These are phyloP conservation scores for Hypomyces rosellus DNA, from an alignment of 2,329 filamentous ascomycete genomes.

Conservation along the genomic window DNA sequence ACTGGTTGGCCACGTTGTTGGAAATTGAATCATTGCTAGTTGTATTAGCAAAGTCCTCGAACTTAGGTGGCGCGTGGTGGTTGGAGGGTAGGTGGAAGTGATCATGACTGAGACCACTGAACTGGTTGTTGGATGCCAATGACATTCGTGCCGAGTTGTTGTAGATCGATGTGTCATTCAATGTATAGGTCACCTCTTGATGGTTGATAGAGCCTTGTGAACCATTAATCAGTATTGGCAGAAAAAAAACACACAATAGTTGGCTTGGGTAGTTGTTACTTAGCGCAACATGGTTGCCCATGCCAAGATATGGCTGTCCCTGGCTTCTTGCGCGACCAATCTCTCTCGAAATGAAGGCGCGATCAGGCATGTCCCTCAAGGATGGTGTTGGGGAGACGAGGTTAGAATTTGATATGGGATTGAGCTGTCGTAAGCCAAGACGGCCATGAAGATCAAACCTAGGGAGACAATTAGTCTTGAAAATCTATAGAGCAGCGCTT, in stretches of 20 bases:
- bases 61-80: conserved; percentile 21
- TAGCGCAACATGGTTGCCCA: conserved; percentile 9
- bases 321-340: conserved; percentile 16
- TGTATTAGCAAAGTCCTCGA: conserved; percentile 19
- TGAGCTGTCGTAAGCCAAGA: conserved; percentile 30
- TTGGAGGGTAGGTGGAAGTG: conserved; percentile 20
- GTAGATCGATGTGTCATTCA: conserved; percentile 27
- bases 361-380: conserved; percentile 22
- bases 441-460: conserved; percentile 29
- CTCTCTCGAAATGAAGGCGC: conserved; percentile 20
- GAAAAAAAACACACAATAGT: conserved; percentile 10
- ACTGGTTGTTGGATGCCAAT: conserved; percentile 19
- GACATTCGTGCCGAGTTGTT: conserved; percentile 24
- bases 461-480: neutral
- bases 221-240: neutral
- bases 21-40: conserved; percentile 16
- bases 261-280: conserved; percentile 3
- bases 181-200: conserved; percentile 21
- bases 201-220: conserved; percentile 21
- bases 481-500: neutral
- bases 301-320: conserved; percentile 9
- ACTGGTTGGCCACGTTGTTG: conserved; percentile 18
- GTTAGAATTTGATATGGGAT: conserved; percentile 33
- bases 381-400: conserved; percentile 30
- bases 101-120: conserved; percentile 20